Base-by-base conservation (phyloP, 345 rosid species). In the Citrus inodora region DNA sequence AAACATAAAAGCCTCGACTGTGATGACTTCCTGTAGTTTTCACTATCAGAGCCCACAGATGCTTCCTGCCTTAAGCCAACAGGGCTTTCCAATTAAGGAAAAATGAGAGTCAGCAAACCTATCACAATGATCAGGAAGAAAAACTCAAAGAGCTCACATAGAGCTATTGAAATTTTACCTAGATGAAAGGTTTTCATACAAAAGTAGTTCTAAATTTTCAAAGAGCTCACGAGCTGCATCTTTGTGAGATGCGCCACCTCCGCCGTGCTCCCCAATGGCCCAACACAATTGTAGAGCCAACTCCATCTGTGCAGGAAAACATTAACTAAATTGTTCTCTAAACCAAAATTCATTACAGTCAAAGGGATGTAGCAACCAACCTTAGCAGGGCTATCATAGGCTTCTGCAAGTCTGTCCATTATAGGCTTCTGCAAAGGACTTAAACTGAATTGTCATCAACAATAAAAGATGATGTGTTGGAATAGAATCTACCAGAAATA, bases 231-330 rank as follows among this genome's bases (percentile, higher is more conserved):
- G 93, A 79, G 98, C 99, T 66, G 91, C 97, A 78, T 94, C 99
- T 80, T 89, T 94, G 83, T 91, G 91, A 68, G 93, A 83, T 79
- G 73, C 91, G 56, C 98, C 97, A 11, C 98, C 99, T 25, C 99
- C 99, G 71, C 93, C 97, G 80, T 96, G 90, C 88, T 96, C 98
- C 73, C 99, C 99, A 67, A 94, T 89, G 80, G 99, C 97, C 99
- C 99, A 96, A 82, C 99, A 96, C 69, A 96, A 84, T 58, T 94
- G 95, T 78, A 96, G 83, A 38, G 99, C 99, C 86, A 96, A 75
- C 83, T 96, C 98, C 81, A 89, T 89, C 97, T 93, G 73, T 27
- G 76, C 11, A 79, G 67, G 67, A 33, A 55, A 33, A 56, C 37
- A 59, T 74, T 46, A 1, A 64, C 61, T 42, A 76, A 42, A 74